Conservation (phyloP, 768 basidiomycete species). For the Rhodotorula babjevae region DNA sequence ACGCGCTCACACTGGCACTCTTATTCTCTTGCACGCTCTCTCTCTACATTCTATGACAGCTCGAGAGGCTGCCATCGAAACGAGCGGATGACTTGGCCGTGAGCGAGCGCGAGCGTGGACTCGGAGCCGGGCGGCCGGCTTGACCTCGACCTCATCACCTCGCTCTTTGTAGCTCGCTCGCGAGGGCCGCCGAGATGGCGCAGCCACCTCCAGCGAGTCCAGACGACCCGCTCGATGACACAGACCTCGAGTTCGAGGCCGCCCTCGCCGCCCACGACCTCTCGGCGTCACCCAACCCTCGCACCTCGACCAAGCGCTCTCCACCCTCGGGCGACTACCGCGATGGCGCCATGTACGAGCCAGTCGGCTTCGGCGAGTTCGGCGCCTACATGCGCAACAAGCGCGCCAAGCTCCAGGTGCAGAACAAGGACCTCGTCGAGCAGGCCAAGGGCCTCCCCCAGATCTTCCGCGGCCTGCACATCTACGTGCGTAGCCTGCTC, state of each 20-base stretch:
- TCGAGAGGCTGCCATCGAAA: no score
- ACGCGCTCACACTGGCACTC: no score
- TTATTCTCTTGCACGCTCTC: no score
- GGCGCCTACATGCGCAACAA: conserved; percentile 74
- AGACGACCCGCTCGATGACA: not conserved
- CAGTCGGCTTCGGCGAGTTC: conserved; percentile 24
- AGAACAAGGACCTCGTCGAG: conserved; percentile 54
- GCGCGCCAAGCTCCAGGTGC: conserved; percentile 80
- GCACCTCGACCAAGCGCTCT: not conserved
- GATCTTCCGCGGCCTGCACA: conserved; percentile 68
- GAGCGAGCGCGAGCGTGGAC: no score
- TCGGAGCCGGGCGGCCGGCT: not conserved
- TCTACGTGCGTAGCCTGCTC: conserved; percentile 63
- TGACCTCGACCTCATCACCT: not conserved
- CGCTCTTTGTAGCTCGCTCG: not conserved
- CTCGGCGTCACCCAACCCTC: not conserved
- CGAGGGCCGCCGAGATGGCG: not conserved
- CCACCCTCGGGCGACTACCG: not conserved
- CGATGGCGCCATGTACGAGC: conserved; percentile 1
- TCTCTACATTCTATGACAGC: no score
- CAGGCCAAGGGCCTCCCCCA: conserved; percentile 47
- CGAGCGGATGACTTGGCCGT: no score
- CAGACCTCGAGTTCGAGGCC: not conserved
- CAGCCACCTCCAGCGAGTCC: not conserved
- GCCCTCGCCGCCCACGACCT: not conserved